phyloP scores from a whole-genome alignment of 352 stramenopile genomes.

The Blastocystis sp. region DNA sequence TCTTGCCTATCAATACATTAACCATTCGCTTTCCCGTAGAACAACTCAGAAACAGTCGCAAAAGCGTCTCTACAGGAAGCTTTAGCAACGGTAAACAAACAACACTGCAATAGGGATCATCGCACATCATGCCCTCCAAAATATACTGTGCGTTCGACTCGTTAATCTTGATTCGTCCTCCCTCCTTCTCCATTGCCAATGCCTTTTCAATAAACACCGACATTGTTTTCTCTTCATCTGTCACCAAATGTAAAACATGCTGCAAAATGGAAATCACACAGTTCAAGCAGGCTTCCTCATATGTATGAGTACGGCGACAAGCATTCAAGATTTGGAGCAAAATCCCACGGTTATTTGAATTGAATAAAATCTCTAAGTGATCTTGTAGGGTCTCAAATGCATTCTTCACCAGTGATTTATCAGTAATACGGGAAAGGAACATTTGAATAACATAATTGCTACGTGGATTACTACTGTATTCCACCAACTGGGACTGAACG shows the following conservation, averaged over 20 bases:
- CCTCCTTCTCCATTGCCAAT: conserved; percentile 24
- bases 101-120: background rate
- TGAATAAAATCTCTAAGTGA: conserved; percentile 14
- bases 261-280: conserved; percentile 13
- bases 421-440: conserved; percentile 44
- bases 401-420: background rate
- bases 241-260: background rate
- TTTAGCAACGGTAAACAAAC: conserved; percentile 25
- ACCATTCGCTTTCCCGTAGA: conserved; percentile 29
- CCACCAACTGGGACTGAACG: background rate
- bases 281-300: background rate
- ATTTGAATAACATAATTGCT: conserved; percentile 61
- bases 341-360: conserved; percentile 23
- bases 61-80: background rate
- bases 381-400: background rate
- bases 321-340: conserved; percentile 48
- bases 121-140: conserved; percentile 18
- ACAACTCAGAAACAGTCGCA: conserved; percentile 51
- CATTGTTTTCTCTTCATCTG: background rate
- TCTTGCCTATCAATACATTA: background rate
- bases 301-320: conserved; percentile 5
- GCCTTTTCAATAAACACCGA: conserved; percentile 1
- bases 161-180: conserved; percentile 35
- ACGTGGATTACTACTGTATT: background rate
- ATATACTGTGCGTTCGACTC: background rate